Conservation (phyloP, 2,329 filamentous ascomycete genomes). For the Aspergillus persii region DNA sequence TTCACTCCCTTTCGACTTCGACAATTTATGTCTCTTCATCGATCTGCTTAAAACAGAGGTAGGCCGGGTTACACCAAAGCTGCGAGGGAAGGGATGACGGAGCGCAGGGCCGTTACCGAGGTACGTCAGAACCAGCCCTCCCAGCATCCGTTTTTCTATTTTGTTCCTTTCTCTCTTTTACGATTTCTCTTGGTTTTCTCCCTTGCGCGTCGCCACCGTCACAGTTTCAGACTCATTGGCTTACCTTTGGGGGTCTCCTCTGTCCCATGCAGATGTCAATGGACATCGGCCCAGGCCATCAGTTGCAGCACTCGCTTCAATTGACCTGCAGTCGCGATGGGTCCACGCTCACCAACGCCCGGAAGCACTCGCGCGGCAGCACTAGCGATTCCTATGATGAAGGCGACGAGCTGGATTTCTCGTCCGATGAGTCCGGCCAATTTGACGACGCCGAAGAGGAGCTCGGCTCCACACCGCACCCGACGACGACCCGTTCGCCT, state of each 20-base stretch:
- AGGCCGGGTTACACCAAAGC: too few relatives aligned
- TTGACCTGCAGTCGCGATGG: conserved; percentile 14
- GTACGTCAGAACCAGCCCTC: neutral
- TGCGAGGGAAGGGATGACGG: neutral
- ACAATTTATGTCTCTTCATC: too few relatives aligned
- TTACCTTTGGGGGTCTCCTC: neutral
- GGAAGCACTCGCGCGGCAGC: conserved; percentile 30
- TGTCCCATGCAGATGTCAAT: conserved; percentile 6
- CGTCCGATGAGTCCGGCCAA: conserved; percentile 33
- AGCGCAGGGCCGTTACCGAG: neutral
- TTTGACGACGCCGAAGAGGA: conserved; percentile 38
- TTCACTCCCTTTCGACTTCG: too few relatives aligned
- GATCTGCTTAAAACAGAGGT: too few relatives aligned
- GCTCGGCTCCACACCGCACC: conserved; percentile 15
- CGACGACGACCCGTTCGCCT: conserved; percentile 13
- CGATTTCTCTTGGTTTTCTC: neutral
- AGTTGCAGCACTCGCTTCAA: conserved; percentile 24
- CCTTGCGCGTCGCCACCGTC: conserved; percentile 7
- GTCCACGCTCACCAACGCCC: conserved; percentile 19
- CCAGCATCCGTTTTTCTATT: too few relatives aligned
- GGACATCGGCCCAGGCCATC: conserved; percentile 21
- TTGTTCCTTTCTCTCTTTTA: too few relatives aligned
- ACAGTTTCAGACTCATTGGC: neutral
- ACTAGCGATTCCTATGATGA: conserved; percentile 11
- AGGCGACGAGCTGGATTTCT: conserved; percentile 18